A percentile compares a stretch with the other conserved stretches of the same genome.
These are phyloP conservation scores for Carex littledalei DNA, from an alignment of 176 grass and related monocot genomes.

Conservation along the genomic window DNA sequence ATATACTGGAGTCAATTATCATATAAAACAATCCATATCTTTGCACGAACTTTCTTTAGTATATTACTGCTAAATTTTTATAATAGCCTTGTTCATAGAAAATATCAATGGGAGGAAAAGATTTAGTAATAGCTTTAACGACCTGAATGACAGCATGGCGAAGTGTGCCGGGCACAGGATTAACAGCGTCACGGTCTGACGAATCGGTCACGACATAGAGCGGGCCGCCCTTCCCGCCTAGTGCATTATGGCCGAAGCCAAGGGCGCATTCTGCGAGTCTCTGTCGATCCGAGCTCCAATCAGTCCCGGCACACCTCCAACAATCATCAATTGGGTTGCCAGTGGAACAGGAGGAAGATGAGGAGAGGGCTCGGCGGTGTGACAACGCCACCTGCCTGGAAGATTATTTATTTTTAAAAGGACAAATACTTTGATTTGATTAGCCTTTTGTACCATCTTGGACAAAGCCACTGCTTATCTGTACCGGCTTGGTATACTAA, in stretches of 20 bases:
- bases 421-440: neutral
- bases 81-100: neutral
- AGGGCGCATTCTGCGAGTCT: constrained; percentile 76
- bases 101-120: no score
- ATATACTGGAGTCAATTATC: neutral
- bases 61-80: neutral
- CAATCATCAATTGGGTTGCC: constrained; percentile 94
- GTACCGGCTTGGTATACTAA: neutral
- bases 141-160: constrained; percentile 75
- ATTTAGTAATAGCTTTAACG: neutral
- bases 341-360: constrained; percentile 39
- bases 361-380: constrained; percentile 12
- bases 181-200: constrained; percentile 73
- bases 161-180: constrained; percentile 59
- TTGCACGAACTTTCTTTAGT: neutral
- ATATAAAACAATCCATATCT: neutral
- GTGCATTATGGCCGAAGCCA: constrained; percentile 64
- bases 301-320: constrained; percentile 70
- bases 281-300: constrained; percentile 76
- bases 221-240: constrained; percentile 79
- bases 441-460: neutral
- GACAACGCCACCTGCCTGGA: constrained; percentile 14
- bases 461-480: neutral
- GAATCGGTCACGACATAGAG: constrained; percentile 78
- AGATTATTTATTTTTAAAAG: neutral